Evolutionary conservation across 2,329 filamentous ascomycete species (phyloP).

Genomic region (Trichoderma gracile): DNA sequence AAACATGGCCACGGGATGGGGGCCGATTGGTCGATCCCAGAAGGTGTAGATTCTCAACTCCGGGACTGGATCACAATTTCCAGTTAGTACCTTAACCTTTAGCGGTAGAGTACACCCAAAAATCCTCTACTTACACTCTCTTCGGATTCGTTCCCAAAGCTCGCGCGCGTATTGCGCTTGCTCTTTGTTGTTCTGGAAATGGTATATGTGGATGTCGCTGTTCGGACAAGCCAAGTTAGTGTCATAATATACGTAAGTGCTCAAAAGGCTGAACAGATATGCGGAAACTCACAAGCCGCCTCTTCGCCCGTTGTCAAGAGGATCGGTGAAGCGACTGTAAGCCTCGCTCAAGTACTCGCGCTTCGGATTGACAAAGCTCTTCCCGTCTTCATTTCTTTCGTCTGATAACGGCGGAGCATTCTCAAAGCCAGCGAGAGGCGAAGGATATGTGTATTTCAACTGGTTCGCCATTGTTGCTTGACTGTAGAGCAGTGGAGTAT

Average conservation of each 20-base stretch:
- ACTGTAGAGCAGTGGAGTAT: background rate
- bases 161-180: slow-evolving; percentile 69
- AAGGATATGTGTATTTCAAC: slow-evolving; percentile 16
- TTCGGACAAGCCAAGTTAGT: background rate
- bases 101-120: too few species aligned
- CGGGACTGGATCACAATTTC: slow-evolving; percentile 55
- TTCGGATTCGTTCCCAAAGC: slow-evolving; percentile 74
- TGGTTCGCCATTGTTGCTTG: slow-evolving; percentile 19
- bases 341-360: slow-evolving; percentile 62
- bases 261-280: background rate
- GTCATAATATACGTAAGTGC: background rate
- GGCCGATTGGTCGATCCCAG: slow-evolving; percentile 76
- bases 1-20: slow-evolving; percentile 85
- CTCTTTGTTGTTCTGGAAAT: slow-evolving; percentile 62
- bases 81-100: background rate
- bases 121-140: slow-evolving; percentile 63
- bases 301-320: slow-evolving; percentile 63
- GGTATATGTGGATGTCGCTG: slow-evolving; percentile 83
- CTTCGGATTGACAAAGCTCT: slow-evolving; percentile 70
- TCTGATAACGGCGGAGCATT: slow-evolving; percentile 56
- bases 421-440: slow-evolving; percentile 54
- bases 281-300: slow-evolving; percentile 67
- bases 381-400: slow-evolving; percentile 69
- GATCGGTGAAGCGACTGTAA: slow-evolving; percentile 68
- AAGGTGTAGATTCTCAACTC: slow-evolving; percentile 80